Conservation (phyloP, 257 asterid genomes). For the Marsdenia floribunda region DNA sequence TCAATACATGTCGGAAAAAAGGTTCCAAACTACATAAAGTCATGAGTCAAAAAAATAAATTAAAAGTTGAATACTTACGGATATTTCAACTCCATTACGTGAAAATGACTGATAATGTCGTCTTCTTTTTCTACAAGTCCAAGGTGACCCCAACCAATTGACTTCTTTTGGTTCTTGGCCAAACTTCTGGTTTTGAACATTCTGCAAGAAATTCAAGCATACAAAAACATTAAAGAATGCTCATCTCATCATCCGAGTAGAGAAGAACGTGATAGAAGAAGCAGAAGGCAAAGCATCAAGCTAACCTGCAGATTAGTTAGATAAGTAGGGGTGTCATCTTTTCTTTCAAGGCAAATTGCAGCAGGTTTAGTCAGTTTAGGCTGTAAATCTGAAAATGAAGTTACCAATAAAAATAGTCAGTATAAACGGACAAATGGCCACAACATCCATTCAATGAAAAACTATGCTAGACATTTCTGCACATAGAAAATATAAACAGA, state of each 20-base stretch:
- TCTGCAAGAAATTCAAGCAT: slow-evolving; percentile 14
- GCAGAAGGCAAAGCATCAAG: slow-evolving; percentile 3
- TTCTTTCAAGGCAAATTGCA: slow-evolving; percentile 22
- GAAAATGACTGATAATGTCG: slow-evolving; percentile 58
- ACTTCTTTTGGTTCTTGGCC: slow-evolving; percentile 24
- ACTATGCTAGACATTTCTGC: neutral
- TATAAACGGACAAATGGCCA: neutral
- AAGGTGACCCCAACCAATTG: slow-evolving; percentile 65
- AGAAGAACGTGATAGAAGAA: neutral
- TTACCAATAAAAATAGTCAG: slow-evolving; percentile 13
- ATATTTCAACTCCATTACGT: slow-evolving; percentile 64
- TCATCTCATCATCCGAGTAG: neutral
- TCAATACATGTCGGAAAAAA: neutral
- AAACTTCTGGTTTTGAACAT: slow-evolving; percentile 22
- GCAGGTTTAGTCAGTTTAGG: slow-evolving; percentile 20
- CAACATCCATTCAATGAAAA: neutral
- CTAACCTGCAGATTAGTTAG: slow-evolving; percentile 43
- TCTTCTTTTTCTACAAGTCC: slow-evolving; percentile 61
- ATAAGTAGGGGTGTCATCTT: slow-evolving; percentile 16
- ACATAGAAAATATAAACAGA: neutral
- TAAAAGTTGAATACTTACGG: slow-evolving; percentile 38
- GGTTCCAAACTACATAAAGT: neutral
- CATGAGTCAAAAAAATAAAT: neutral
- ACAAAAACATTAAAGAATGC: neutral
- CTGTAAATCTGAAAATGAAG: slow-evolving; percentile 34